Evolutionary conservation across 2,329 filamentous ascomycete genomes (phyloP).

Genomic region (Colletotrichum euphorbiae): DNA sequence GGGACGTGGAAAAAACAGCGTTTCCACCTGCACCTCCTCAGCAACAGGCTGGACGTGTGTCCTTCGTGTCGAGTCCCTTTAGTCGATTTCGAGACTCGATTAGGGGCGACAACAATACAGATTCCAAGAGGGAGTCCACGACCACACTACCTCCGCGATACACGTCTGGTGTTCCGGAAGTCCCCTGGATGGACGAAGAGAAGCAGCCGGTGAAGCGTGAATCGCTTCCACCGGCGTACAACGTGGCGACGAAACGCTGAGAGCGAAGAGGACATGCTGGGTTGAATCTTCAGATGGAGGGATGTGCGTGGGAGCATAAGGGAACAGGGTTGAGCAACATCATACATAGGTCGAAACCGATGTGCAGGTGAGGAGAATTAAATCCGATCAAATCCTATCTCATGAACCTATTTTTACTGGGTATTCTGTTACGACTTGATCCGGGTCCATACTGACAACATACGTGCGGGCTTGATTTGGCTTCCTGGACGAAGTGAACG

Average conservation of each 20-base stretch:
- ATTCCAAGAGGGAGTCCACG: conserved; percentile 15
- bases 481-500: background rate
- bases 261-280: background rate
- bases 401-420: background rate
- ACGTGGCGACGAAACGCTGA: conserved; percentile 21
- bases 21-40: background rate
- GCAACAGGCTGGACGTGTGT: background rate
- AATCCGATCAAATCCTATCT: background rate
- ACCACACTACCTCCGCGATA: conserved; percentile 20
- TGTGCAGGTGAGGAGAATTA: background rate
- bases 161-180: conserved; percentile 11
- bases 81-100: conserved; percentile 11
- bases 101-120: background rate
- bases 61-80: conserved; percentile 24
- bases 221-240: conserved; percentile 27
- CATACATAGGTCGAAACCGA: too few species aligned
- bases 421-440: conserved; percentile 1
- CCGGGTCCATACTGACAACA: background rate
- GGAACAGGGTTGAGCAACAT: too few species aligned
- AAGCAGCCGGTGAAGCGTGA: background rate
- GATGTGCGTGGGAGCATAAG: too few species aligned
- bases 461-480: background rate
- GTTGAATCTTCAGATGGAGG: background rate
- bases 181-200: background rate
- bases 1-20: conserved; percentile 13